Conservation (phyloP, 2,329 filamentous ascomycete species). For the Paramyrothecium roridum region DNA sequence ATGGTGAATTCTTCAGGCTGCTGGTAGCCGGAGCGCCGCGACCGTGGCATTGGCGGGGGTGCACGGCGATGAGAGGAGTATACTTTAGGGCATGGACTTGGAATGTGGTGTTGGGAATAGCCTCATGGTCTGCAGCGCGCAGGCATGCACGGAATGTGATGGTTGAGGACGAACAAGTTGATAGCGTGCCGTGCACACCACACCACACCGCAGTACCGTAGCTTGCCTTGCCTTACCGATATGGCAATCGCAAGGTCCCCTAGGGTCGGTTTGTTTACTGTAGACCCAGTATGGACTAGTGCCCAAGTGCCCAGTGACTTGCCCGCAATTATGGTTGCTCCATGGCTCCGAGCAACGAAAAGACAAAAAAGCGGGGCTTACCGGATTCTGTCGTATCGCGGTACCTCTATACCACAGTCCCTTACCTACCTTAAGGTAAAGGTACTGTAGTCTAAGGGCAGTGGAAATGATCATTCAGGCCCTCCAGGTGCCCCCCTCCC, state of each 20-base stretch:
- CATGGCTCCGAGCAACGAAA: background rate
- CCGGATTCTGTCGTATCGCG: too few relatives aligned
- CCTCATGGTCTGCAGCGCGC: background rate
- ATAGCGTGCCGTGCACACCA: background rate
- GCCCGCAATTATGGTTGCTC: conserved; percentile 8
- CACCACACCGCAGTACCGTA: too few relatives aligned
- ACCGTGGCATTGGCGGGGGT: conserved; percentile 24
- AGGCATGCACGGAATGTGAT: background rate
- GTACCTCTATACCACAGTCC: too few relatives aligned
- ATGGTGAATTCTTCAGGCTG: conserved; percentile 22
- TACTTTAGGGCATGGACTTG: background rate
- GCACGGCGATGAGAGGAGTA: background rate
- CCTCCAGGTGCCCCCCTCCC: too few relatives aligned
- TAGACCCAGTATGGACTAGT: conserved; percentile 5
- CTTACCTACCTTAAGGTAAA: too few relatives aligned
- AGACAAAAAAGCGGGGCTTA: background rate
- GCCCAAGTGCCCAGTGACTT: background rate
- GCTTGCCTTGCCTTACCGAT: too few relatives aligned
- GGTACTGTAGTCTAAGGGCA: too few relatives aligned
- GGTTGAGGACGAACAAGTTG: background rate
- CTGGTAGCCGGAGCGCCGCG: conserved; percentile 16
- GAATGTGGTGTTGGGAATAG: background rate
- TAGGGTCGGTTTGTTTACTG: conserved; percentile 6
- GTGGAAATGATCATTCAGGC: too few relatives aligned
- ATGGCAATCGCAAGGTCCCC: background rate